Evolutionary conservation across 148 eudicot species (phyloP).

Genomic region (Arctostaphylos glauca): DNA sequence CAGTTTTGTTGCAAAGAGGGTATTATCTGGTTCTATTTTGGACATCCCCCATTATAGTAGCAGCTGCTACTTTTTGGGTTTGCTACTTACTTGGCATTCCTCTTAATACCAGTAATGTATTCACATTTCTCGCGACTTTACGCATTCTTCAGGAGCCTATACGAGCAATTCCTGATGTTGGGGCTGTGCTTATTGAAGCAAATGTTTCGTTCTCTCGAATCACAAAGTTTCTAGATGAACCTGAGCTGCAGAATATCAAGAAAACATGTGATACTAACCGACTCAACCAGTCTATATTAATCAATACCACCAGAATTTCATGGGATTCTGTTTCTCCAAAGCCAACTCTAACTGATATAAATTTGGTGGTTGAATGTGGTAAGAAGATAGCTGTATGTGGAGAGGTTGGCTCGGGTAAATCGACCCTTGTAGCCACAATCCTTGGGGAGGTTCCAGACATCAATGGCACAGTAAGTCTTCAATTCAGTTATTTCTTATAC

Average conservation of each 20-base stretch:
- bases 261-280: slow-evolving; percentile 5
- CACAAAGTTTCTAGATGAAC: slow-evolving; percentile 41
- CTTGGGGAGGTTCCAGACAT: slow-evolving; percentile 54
- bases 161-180: slow-evolving; percentile 47
- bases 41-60: slow-evolving; percentile 40
- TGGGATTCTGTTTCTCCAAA: slow-evolving; percentile 39
- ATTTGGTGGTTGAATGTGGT: slow-evolving; percentile 35
- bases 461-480: slow-evolving; percentile 26
- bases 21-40: slow-evolving; percentile 40
- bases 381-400: slow-evolving; percentile 65
- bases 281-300: slow-evolving; percentile 17
- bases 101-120: slow-evolving; percentile 40
- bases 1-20: slow-evolving; percentile 32
- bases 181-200: slow-evolving; percentile 42
- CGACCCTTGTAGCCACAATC: slow-evolving; percentile 56
- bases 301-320: slow-evolving; percentile 29
- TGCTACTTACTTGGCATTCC: slow-evolving; percentile 42
- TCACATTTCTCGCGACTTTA: slow-evolving; percentile 55
- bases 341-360: slow-evolving; percentile 33
- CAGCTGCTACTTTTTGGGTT: slow-evolving; percentile 47
- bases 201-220: slow-evolving; percentile 48
- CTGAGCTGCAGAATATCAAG: slow-evolving; percentile 35
- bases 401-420: slow-evolving; percentile 68
- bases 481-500: background rate
- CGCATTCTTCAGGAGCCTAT: slow-evolving; percentile 63